phyloP scores from a whole-genome alignment of 768 basidiomycete genomes.

The Rhodotorula kratochvilovae region DNA sequence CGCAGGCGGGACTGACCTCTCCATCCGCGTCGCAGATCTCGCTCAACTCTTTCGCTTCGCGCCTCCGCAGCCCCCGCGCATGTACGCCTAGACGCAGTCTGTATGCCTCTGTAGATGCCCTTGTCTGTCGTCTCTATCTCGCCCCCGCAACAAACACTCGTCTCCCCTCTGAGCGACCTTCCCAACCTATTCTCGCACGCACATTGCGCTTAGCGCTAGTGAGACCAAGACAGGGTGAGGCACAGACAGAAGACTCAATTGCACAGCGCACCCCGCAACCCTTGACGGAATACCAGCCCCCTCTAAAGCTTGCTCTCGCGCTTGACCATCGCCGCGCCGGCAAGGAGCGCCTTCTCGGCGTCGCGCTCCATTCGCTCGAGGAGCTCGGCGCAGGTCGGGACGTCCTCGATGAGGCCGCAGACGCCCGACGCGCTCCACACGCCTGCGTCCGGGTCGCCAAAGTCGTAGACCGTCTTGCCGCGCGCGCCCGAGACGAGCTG shows the following conservation, averaged over 20 bases:
- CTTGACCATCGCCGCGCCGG: conserved; percentile 16
- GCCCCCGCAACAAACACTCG: too few relatives aligned
- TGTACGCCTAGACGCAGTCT: background rate
- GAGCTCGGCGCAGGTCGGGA: conserved; percentile 73
- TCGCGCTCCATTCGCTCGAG: conserved; percentile 67
- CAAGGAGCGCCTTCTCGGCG: conserved; percentile 53
- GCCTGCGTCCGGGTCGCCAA: conserved; percentile 73
- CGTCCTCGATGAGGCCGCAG: conserved; percentile 63
- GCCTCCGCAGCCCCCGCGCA: too few relatives aligned
- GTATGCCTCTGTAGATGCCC: background rate
- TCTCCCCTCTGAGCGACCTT: background rate
- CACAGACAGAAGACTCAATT: background rate
- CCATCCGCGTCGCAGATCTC: too few relatives aligned
- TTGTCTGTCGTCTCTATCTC: background rate
- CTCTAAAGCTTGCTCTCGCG: conserved; percentile 20
- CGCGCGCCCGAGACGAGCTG: conserved; percentile 54
- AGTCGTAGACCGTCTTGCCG: conserved; percentile 54
- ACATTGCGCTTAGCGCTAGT: too few relatives aligned
- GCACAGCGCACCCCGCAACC: too few relatives aligned
- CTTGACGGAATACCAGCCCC: background rate
- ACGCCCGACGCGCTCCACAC: conserved; percentile 59
- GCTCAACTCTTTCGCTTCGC: too few relatives aligned
- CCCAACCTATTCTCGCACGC: too few relatives aligned
- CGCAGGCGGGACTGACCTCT: too few relatives aligned
- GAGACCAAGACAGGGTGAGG: background rate